phyloP scores from a whole-genome alignment of 352 stramenopile genomes.

The Phytopythium chamaehyphon region DNA sequence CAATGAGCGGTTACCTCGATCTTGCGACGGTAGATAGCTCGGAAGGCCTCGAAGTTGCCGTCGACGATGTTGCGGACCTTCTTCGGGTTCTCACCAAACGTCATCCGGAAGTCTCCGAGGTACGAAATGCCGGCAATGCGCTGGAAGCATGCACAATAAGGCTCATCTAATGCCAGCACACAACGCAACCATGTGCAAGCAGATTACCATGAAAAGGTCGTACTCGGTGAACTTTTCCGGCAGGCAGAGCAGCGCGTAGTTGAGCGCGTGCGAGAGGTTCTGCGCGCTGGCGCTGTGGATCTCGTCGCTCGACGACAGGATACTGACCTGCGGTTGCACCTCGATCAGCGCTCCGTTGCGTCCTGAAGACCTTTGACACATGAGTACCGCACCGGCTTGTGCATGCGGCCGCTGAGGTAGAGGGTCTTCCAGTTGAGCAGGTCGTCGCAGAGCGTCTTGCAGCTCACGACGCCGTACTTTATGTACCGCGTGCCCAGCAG shows the following conservation, averaged over 20 bases:
- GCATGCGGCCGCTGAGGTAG: constrained; percentile 85
- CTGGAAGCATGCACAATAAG: constrained; percentile 22
- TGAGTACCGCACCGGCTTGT: constrained; percentile 64
- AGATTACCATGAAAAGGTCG: constrained; percentile 85
- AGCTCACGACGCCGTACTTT: constrained; percentile 89
- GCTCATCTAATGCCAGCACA: too few species aligned
- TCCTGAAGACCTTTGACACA: neutral
- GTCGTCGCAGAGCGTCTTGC: constrained; percentile 72
- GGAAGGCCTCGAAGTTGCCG: constrained; percentile 76
- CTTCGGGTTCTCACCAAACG: constrained; percentile 87
- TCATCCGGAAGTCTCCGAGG: constrained; percentile 88
- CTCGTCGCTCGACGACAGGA: constrained; percentile 38
- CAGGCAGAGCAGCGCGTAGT: constrained; percentile 70
- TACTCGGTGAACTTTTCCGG: constrained; percentile 79
- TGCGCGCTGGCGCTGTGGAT: constrained; percentile 46
- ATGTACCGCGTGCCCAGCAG: constrained; percentile 63
- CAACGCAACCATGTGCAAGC: too few species aligned
- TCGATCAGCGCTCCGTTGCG: neutral
- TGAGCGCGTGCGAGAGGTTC: constrained; percentile 72
- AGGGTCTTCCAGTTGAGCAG: constrained; percentile 79
- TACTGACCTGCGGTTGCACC: constrained; percentile 37
- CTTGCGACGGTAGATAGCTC: constrained; percentile 65
- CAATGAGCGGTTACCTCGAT: constrained; percentile 44
- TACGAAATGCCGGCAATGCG: constrained; percentile 90
- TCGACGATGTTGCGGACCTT: constrained; percentile 91